Percentiles rank a stretch among this genome's conserved stretches.
These are phyloP conservation scores for Wickerhamomyces pijperi DNA, from an alignment of 805 yeast genomes.

Conservation along the genomic window DNA sequence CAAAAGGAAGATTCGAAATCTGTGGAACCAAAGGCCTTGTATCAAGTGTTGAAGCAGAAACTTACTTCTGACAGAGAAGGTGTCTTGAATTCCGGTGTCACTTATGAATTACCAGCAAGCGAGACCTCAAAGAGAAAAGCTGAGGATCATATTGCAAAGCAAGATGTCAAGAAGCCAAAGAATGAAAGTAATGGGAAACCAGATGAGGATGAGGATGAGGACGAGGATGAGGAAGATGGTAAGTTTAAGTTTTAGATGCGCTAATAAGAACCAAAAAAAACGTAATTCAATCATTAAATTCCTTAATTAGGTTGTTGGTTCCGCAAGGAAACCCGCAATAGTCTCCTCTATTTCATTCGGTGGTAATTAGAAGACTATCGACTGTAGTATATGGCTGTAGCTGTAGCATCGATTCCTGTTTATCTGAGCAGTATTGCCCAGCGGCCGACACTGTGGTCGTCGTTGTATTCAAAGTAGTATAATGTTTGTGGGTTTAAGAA, in stretches of 20 bases:
- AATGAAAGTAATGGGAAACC: neutral
- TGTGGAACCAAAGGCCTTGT: conserved; percentile 15
- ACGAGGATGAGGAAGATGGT: conserved; percentile 11
- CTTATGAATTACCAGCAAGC: conserved; percentile 16
- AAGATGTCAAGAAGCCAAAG: neutral
- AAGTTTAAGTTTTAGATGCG: conserved; percentile 20
- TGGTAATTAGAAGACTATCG: no score
- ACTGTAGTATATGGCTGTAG: no score
- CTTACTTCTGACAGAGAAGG: conserved; percentile 4
- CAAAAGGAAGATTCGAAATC: conserved; percentile 4
- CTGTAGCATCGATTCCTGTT: no score
- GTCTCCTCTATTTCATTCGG: no score
- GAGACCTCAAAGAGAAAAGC: conserved; percentile 7
- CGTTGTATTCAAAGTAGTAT: no score
- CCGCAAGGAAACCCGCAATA: no score
- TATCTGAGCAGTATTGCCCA: no score
- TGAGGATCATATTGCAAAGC: neutral
- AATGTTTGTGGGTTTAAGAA: no score
- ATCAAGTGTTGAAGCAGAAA: conserved; percentile 15
- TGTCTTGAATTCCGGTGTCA: conserved; percentile 9
- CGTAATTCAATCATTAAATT: no score
- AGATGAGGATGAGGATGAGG: conserved; percentile 10
- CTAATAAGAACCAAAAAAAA: no score
- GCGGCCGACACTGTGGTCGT: no score
- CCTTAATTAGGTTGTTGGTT: no score